Conservation (phyloP, 164 flowering plant genomes). For the Tinospora cordifolia region DNA sequence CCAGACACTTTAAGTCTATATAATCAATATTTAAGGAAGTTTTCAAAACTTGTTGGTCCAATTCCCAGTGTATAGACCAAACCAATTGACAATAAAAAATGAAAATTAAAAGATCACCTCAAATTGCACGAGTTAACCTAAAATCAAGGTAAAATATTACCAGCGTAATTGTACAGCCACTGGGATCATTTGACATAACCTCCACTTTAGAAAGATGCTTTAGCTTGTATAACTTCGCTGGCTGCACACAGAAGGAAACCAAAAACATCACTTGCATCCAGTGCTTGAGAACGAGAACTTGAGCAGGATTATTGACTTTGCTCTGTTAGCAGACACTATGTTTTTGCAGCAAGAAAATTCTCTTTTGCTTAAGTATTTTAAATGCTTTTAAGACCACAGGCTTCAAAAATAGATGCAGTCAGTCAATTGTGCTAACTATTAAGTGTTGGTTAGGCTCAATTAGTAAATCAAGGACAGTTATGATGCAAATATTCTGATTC, state of each 20-base stretch:
- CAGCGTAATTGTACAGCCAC: conserved; percentile 91
- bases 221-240: conserved; percentile 91
- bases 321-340: neutral
- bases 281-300: neutral
- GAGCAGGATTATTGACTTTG: neutral
- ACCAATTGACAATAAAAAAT: too few species aligned
- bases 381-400: neutral
- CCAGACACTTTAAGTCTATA: too few species aligned
- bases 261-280: neutral
- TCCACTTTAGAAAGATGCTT: conserved; percentile 98
- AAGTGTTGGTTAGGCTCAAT: neutral
- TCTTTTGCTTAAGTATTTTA: neutral
- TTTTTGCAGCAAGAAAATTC: neutral
- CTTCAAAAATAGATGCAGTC: neutral
- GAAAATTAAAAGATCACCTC: neutral
- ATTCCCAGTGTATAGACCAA: neutral
- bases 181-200: conserved; percentile 81
- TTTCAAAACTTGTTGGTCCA: neutral
- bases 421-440: neutral
- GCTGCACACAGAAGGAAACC: conserved; percentile 34
- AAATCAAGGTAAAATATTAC: conserved; percentile 33
- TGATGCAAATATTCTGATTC: neutral
- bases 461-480: neutral
- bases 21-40: too few species aligned
- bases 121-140: neutral